Evolutionary conservation across 164 flowering plant species (phyloP).

Genomic region (Vitis amurensis): DNA sequence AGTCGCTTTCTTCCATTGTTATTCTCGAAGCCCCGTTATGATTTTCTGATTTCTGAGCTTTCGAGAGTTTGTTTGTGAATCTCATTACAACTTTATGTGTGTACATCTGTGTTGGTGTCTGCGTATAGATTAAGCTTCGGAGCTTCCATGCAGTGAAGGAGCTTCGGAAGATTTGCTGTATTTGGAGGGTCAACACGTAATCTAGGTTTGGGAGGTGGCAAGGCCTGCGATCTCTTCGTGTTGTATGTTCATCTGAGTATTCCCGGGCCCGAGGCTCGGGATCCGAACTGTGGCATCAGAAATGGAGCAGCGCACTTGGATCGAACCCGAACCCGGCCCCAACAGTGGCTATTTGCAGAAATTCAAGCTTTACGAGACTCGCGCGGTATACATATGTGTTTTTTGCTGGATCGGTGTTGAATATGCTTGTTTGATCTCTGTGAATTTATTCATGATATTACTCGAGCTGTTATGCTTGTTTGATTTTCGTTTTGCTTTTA

Average conservation of each 20-base stretch:
- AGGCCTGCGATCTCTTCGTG: slow-evolving; percentile 12
- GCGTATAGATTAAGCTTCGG: background rate
- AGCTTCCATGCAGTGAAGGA: slow-evolving; percentile 1
- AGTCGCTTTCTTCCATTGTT: background rate
- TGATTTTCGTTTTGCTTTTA: background rate
- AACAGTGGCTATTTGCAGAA: slow-evolving; percentile 55
- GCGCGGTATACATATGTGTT: slow-evolving; percentile 52
- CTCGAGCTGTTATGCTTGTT: background rate
- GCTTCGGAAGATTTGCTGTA: slow-evolving; percentile 25
- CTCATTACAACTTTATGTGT: background rate
- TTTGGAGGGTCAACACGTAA: slow-evolving; percentile 30
- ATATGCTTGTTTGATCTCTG: background rate
- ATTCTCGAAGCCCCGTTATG: no score
- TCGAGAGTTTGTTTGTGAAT: slow-evolving; percentile 1
- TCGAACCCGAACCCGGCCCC: slow-evolving; percentile 19
- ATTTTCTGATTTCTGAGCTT: background rate
- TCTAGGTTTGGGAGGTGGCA: slow-evolving; percentile 17
- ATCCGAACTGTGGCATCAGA: slow-evolving; percentile 44
- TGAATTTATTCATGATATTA: background rate
- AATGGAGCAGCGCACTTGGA: slow-evolving; percentile 27
- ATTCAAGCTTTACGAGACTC: slow-evolving; percentile 88
- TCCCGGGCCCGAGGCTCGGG: slow-evolving; percentile 44
- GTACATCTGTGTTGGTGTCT: no score
- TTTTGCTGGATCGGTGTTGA: background rate
- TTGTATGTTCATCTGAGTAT: slow-evolving; percentile 22